A percentile compares a stretch with the other conserved stretches of the same genome.
Conservation (phyloP, 768 basidiomycete genomes). For the Tylopilus subfusipes region DNA sequence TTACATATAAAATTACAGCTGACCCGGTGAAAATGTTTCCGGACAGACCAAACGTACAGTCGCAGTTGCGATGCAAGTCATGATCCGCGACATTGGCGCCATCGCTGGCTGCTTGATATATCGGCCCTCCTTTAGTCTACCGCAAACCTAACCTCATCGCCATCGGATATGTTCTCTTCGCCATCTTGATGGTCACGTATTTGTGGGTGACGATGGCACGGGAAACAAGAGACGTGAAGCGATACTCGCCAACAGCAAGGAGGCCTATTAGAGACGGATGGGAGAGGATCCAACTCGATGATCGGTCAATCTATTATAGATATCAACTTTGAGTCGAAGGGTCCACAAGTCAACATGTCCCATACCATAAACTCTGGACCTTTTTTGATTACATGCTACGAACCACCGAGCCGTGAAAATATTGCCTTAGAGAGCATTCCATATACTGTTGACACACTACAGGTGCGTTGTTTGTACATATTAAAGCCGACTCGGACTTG, state of each 20-base stretch:
- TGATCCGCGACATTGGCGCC: conserved; percentile 58
- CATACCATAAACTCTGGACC: too few relatives aligned
- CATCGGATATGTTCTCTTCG: conserved; percentile 55
- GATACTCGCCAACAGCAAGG: conserved; percentile 16
- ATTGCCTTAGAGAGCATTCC: too few relatives aligned
- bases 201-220: conserved; percentile 47
- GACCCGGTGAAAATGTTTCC: conserved; percentile 67
- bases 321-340: conserved; percentile 24
- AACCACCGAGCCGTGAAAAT: too few relatives aligned
- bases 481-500: too few relatives aligned
- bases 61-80: conserved; percentile 61
- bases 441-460: too few relatives aligned
- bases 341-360: not conserved
- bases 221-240: conserved; percentile 47
- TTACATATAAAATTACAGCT: conserved; percentile 26
- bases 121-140: conserved; percentile 48
- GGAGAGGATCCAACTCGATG: conserved; percentile 25
- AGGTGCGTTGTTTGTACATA: too few relatives aligned
- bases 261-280: conserved; percentile 13
- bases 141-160: conserved; percentile 56
- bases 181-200: conserved; percentile 40
- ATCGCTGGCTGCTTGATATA: conserved; percentile 56
- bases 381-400: too few relatives aligned
- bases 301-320: conserved; percentile 28
- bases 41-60: conserved; percentile 64